Evolutionary conservation across 2,329 filamentous ascomycete genomes (phyloP), one percentile per base, ranked within the genome.

Genomic region (Aureobasidium pullulans): DNA sequence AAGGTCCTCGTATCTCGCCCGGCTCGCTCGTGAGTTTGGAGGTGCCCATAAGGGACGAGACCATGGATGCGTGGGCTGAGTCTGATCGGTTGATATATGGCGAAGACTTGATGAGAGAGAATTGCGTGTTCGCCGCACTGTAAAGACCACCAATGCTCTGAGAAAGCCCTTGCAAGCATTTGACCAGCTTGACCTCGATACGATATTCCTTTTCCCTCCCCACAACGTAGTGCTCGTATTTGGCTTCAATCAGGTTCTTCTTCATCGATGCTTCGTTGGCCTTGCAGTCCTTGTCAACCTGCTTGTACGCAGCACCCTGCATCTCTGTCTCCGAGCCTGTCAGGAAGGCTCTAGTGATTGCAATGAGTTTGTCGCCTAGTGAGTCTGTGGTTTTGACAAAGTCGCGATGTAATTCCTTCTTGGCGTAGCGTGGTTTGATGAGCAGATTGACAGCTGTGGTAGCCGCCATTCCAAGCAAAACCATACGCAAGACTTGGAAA

Each of bases 101-200:
- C 6, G 71, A 77, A 69, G 94, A 88, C 62, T 86, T 85, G 36
- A 96, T 78, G 34, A 97, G 80, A 15, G 87, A 83, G 69, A 97
- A 96, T 68, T 99, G 93, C 23, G 91, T 92, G 61, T 88, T 83
- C 29, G 94, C 89, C 36, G 94, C 91, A 76, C 91, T 96, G 64
- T 91, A 83, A 67, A 99, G 76, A 7, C 93, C 94, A 71, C 93
- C 92, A 64, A 96, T 87, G 64, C 90, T 91, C 70, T 96, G 92
- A 4, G 90, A 86, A 31, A 97, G 80, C 48, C 84, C 85, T 70
- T 96, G 90, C 67, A 97, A 83, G 64, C 89, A 93, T 68, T 90
- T 87, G 46, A 93, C 88, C 4, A 97, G 81, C 28, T 83, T 85
- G 64, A 87, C 86, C 67, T 96, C 89, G 3, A 95, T 80, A 39